These are phyloP conservation scores for Diaporthe humulicola DNA, from an alignment of 2,329 filamentous ascomycete genomes.

Conservation along the genomic window DNA sequence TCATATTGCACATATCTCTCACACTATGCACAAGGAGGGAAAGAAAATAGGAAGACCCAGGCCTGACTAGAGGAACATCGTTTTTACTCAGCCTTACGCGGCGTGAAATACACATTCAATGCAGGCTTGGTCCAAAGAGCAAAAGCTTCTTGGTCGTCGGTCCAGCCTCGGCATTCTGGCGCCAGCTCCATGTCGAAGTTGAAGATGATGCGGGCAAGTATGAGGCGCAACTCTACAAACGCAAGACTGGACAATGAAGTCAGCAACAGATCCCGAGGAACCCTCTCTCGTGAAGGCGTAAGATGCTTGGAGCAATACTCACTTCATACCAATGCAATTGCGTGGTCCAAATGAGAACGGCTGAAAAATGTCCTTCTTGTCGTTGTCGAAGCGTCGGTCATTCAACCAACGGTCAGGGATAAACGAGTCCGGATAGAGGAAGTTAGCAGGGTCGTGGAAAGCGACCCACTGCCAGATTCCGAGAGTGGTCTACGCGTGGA, in stretches of 20 bases:
- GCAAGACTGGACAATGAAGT: slow-evolving; percentile 53
- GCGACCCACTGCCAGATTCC: slow-evolving; percentile 57
- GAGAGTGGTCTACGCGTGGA: slow-evolving; percentile 52
- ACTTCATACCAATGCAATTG: slow-evolving; percentile 63
- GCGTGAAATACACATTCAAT: slow-evolving; percentile 49
- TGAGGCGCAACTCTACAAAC: slow-evolving; percentile 62
- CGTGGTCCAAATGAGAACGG: slow-evolving; percentile 60
- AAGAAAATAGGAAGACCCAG: not conserved
- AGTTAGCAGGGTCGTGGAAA: slow-evolving; percentile 56
- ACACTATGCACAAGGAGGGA: too few relatives aligned
- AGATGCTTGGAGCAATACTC: slow-evolving; percentile 41
- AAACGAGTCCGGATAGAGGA: slow-evolving; percentile 57
- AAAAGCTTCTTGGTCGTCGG: slow-evolving; percentile 49
- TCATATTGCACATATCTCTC: too few relatives aligned
- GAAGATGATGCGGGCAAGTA: slow-evolving; percentile 58
- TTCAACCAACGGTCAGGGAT: slow-evolving; percentile 60
- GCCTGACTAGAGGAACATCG: not conserved
- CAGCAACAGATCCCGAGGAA: not conserved
- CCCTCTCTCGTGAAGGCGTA: not conserved
- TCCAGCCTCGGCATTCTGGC: slow-evolving; percentile 49
- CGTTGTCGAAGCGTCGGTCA: slow-evolving; percentile 50
- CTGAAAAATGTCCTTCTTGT: slow-evolving; percentile 55
- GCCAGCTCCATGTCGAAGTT: slow-evolving; percentile 59
- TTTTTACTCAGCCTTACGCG: slow-evolving; percentile 30
- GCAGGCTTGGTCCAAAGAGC: slow-evolving; percentile 52